Base-by-base conservation (phyloP, 805 yeast species). In the Barnettozyma vustinii region DNA sequence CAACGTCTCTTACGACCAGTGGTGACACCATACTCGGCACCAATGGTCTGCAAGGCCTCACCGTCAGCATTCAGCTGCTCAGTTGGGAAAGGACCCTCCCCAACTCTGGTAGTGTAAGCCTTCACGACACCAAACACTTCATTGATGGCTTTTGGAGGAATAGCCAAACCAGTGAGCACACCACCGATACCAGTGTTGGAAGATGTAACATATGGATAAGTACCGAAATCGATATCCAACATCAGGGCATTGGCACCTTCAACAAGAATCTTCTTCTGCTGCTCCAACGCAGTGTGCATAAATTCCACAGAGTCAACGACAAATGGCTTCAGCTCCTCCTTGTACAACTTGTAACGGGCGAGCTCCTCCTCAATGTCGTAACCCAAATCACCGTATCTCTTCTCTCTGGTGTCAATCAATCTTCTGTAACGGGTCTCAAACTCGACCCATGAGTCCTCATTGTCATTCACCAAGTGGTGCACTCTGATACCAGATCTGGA, bases 1-100 rank as follows among this genome's bases (percentile, higher is more conserved):
- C 99, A 94, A 73, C 99, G 84, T 76, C 99, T 87, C 79, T 91
- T 90, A 74, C 99, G 84, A 58, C 99, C 99, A 35, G 99, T 94
- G 55, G 99, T 94, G 59, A 94, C 99, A 71, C 99, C 99, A 62
- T 66, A 87, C 72, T 94, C 99, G 50, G 91, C 96, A 62, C 99
- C 99, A 54, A 94, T 87, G 40, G 76, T 71, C 69, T 94, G 99
- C 64, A 94, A 76, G 56, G 81, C 80, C 61, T 87, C 96, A 63
- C 99, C 99, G 43, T 74, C 80, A 35, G 72, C 82, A 68, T 92
- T 90, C 65, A 91, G 78, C 68, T 91, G 98, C 72, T 94, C 99
- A 49, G 98, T 84, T 53, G 99, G 97, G 86, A 94, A 94, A 30
- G 99, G 99, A 56, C 99, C 99, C 66, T 91, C 98, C 61, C 99